Base-by-base conservation (phyloP, 805 yeast genomes). In the Metschnikowia lunata region DNA sequence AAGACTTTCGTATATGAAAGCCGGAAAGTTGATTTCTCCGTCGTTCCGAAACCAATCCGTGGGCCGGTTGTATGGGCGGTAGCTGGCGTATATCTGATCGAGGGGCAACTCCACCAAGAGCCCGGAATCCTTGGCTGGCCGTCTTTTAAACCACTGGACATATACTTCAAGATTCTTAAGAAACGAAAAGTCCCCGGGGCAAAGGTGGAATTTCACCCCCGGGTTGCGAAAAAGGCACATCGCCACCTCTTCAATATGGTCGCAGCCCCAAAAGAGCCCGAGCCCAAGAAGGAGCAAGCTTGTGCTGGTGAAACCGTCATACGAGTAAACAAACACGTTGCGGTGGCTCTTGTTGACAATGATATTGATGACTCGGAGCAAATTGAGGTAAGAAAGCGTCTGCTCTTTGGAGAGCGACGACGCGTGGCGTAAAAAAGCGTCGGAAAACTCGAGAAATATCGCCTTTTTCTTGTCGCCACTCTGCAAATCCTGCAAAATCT, bases 241-340 rank as follows among this genome's bases (percentile, higher is more conserved):
- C 7, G 65, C 54, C 13, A 62, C 48, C 27, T 64, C 64, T 45
- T 66, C 69, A 8, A 55, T 42, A 12, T 51, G 45, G 35, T 45
- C 43, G 8, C 45, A 32, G 29, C 51, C 41, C 38, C 55, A 47
- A 13, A 54, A 37, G 26, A 55, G 50, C n/a, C 52, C 54, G 34
- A 42, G 55, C 26, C 45, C 43, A 29, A 59, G 48, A 4, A 57
- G 43, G 30, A 66, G 45, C 18, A 66, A 42, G 9, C 67, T 56
- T 14, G 63, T 51, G 4, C 70, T 71, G 8, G 73, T 66, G 45
- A 64, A 67, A 1, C 74, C 72, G 50, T 69, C 74, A 46, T 58
- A 61, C 4, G 63, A 64, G 44, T 61, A 66, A 5, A 66, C 49
- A 35, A 66, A 63, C 6, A 64, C 56, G 36, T 61, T 56, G 35